These are phyloP conservation scores for Omphalotus olearius DNA, from an alignment of 1,284 basidiomycete genomes.

Conservation along the genomic window DNA sequence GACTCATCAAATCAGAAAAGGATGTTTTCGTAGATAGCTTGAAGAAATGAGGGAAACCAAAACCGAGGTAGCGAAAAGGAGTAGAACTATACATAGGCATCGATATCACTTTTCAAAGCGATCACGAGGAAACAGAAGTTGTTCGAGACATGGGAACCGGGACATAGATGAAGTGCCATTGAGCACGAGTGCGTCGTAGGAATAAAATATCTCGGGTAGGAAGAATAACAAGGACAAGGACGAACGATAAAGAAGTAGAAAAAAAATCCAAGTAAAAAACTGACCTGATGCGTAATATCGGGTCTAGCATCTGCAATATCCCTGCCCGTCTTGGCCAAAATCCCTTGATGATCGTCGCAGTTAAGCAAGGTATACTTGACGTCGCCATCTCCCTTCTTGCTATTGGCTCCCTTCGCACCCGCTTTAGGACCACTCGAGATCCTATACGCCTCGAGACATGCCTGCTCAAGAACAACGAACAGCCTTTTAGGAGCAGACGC, in stretches of 20 bases:
- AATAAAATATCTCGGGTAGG: not conserved
- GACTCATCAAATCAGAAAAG: conserved; percentile 1
- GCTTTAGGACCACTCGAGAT: conserved; percentile 51
- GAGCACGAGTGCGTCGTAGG: not conserved
- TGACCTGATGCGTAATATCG: conserved; percentile 97
- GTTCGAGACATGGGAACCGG: not conserved
- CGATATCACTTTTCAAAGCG: not conserved
- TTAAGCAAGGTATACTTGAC: conserved; percentile 97
- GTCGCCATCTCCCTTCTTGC: conserved; percentile 59
- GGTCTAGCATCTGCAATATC: conserved; percentile 98
- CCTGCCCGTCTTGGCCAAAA: conserved; percentile 94
- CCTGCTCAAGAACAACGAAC: conserved; percentile 90
- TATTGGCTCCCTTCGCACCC: conserved; percentile 46
- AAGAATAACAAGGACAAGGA: not conserved
- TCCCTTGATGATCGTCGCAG: conserved; percentile 99
- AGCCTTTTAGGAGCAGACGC: conserved; percentile 57
- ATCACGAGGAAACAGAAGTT: not conserved
- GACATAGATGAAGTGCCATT: not conserved
- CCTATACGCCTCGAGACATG: conserved; percentile 94
- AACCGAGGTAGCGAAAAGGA: not conserved
- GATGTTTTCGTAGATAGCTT: not conserved
- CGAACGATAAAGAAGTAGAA: not conserved
- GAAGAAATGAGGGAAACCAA: not conserved
- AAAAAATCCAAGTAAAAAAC: conserved; percentile 19
- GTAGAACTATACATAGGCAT: not conserved